Evolutionary conservation across 139 green algal species (phyloP).

Genomic region (Axilococcus clingmanii): DNA sequence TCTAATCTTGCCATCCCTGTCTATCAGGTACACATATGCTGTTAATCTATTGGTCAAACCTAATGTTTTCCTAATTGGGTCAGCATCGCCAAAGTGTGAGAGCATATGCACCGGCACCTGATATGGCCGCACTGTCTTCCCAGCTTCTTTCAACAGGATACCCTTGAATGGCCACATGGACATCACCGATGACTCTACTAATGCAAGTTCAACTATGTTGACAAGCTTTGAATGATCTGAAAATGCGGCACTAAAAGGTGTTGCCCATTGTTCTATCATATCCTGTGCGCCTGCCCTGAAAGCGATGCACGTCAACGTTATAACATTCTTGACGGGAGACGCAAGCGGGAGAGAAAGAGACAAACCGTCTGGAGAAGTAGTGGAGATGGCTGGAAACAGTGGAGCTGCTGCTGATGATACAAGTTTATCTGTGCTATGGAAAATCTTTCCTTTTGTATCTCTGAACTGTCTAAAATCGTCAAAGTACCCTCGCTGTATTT

Average conservation of each 20-base stretch:
- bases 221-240: not conserved
- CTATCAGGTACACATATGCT: constrained; percentile 27
- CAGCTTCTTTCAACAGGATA: constrained; percentile 20
- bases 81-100: constrained; percentile 25
- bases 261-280: constrained; percentile 30
- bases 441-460: constrained; percentile 36
- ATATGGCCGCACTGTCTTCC: constrained; percentile 4
- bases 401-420: not conserved
- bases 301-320: constrained; percentile 27
- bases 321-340: too few species aligned
- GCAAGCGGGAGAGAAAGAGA: not conserved
- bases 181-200: constrained; percentile 42
- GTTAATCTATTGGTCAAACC: constrained; percentile 39
- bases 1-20: constrained; percentile 7
- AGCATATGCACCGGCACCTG: constrained; percentile 8
- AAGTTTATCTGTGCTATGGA: constrained; percentile 13
- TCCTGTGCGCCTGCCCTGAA: constrained; percentile 38
- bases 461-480: constrained; percentile 39
- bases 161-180: constrained; percentile 30
- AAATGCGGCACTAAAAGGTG: constrained; percentile 4
- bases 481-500: constrained; percentile 44
- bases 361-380: not conserved
- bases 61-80: constrained; percentile 9
- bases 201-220: constrained; percentile 17
- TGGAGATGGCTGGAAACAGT: constrained; percentile 13